A percentile compares a stretch with the other conserved stretches of the same genome.
Evolutionary conservation across 78 protist genomes (phyloP).

Genomic region (Dictyostelium intermedium): DNA sequence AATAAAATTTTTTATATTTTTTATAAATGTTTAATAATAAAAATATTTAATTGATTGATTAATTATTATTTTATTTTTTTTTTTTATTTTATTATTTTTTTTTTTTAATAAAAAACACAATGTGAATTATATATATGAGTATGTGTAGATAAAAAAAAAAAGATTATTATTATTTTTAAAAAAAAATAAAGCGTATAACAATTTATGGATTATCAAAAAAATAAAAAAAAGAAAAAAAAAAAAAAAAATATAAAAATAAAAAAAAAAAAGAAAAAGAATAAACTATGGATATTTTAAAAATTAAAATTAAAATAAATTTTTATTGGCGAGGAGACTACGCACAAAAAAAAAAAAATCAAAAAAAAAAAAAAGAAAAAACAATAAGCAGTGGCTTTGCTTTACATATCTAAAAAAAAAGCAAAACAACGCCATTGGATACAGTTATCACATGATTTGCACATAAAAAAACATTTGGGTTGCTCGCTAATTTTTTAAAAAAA

Average conservation of each 20-base stretch:
- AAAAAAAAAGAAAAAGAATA: not conserved
- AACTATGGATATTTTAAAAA: not conserved
- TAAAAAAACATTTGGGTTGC: not conserved
- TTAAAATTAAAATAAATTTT: too few species aligned
- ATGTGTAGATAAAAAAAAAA: too few species aligned
- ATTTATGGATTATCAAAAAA: not conserved
- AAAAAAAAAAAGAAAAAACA: not conserved
- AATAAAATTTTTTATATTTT: too few species aligned
- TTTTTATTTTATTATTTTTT: too few species aligned
- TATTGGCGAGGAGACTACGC: not conserved
- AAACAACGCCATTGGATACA: not conserved
- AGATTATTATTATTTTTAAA: too few species aligned
- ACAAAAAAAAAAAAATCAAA: too few species aligned
- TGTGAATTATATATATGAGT: too few species aligned
- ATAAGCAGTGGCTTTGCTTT: not conserved
- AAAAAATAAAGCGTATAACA: not conserved
- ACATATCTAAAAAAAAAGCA: not conserved
- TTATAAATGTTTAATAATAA: not conserved
- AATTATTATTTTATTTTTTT: too few species aligned
- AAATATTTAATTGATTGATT: not conserved
- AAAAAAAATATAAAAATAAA: too few species aligned
- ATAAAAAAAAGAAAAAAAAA: too few species aligned
- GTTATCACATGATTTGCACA: not conserved
- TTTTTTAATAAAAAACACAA: not conserved
- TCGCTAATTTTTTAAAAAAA: not conserved